Base-by-base conservation (phyloP, 768 basidiomycete species). In the Trametes maxima region DNA sequence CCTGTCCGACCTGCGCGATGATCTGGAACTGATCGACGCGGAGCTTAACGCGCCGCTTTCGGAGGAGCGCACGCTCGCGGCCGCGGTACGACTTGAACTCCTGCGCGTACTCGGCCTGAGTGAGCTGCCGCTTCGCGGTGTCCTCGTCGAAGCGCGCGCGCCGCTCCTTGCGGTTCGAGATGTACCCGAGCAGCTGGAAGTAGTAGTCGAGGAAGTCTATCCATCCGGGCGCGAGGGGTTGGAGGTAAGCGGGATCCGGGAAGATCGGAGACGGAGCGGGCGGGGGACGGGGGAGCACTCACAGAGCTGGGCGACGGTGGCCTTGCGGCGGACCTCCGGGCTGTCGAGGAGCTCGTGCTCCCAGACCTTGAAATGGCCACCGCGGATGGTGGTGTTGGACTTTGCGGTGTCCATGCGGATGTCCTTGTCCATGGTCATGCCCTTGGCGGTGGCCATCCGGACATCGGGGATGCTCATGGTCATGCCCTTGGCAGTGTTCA, bases 1-100 rank as follows among this genome's bases (percentile, higher is more conserved):
- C 97, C 77, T 99, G 97, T 1, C 97, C 97, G 49, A 99, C 94
- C 75, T 99, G 97, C 0, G 95, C 94, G 65, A 99, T 95, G 73
- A 99, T 96, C 70, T 97, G 93, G 75, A 99, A 99, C 70, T 96
- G 92, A 49, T 98, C 94, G 24, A 99, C 86, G 60, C 87, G 85
- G 44, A 98, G 82, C 72, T 97, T 99, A 11, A 95, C 88, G 39
- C 97, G 82, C n/a, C 97, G 84, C 63, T 90, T 88, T 54, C 97
- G 83, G 19, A 99, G 80, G 10, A 97, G 72, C 5, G 95, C 95
- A 14, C 96, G 89, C 74, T 99, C 97, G 24, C 95, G 85, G 2
- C 95, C 95, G 64, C 88, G 89, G 75, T 99, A 98, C 0, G 92
- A 94, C 70, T 88, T 90, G 80, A 94, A 90, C 73, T 98, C 97